Conservation (phyloP, 1,284 basidiomycete species). For the Boletellus deceptivus region DNA sequence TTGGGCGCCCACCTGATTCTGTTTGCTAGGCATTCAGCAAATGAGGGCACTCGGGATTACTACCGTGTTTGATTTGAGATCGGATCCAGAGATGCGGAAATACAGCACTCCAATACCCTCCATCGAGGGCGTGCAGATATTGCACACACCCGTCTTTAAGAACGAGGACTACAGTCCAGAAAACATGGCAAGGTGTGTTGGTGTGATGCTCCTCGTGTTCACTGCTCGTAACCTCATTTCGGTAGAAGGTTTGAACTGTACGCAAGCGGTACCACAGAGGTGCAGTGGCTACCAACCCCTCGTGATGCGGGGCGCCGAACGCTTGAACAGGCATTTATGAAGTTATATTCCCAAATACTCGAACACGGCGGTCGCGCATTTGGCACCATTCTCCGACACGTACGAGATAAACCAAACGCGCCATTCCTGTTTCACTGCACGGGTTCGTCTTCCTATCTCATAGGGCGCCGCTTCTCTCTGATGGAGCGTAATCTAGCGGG, state of each 20-base stretch:
- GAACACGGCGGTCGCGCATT: constrained; percentile 68
- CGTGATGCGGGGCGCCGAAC: background rate
- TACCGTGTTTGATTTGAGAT: constrained; percentile 70
- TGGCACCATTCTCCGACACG: constrained; percentile 61
- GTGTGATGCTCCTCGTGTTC: constrained; percentile 21
- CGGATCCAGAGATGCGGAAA: constrained; percentile 72
- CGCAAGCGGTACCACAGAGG: constrained; percentile 75
- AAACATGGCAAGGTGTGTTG: constrained; percentile 74
- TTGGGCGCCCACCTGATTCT: constrained; percentile 3
- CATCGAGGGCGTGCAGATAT: constrained; percentile 59
- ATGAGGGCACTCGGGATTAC: constrained; percentile 60
- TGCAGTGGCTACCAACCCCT: constrained; percentile 22
- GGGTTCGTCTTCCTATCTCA: constrained; percentile 36
- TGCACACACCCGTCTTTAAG: constrained; percentile 64
- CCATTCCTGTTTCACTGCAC: constrained; percentile 74
- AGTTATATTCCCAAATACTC: constrained; percentile 74
- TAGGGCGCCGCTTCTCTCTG: background rate
- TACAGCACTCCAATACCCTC: constrained; percentile 62
- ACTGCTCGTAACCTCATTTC: constrained; percentile 16
- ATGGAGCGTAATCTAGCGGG: constrained; percentile 45
- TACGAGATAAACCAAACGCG: constrained; percentile 63
- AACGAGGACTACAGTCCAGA: constrained; percentile 77
- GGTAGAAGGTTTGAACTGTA: constrained; percentile 70
- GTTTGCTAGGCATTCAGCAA: constrained; percentile 49
- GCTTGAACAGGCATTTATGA: constrained; percentile 66